Base-by-base conservation (phyloP, 2,329 filamentous ascomycete species). In the Coniochaeta ligniaria region DNA sequence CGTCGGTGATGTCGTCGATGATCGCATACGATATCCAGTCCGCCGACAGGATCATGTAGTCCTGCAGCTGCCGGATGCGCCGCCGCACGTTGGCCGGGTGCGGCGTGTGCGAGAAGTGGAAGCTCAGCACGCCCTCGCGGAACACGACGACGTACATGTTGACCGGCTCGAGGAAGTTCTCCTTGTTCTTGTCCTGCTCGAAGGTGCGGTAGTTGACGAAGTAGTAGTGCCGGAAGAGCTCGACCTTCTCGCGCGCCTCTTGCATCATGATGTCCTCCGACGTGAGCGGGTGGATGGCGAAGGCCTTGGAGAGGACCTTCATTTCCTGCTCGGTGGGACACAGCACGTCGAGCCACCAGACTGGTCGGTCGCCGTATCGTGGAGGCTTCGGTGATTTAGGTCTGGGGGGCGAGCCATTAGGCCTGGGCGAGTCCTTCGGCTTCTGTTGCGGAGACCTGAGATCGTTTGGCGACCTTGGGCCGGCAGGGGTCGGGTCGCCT, bases 11-110 rank as follows among this genome's bases (percentile, higher is more conserved):
- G 72, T 99, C 95, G 75, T 99, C 95, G 64, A 98, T 97, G 66
- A 97, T 90, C 56, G 93, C 95, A 70, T 99, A 99, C 8, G 92
- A 96, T 67, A 99, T 97, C 95, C 95, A 99, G 73, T 99, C 95
- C 0, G 94, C 91, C 55, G 90, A 94, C 14, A 98, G 80, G 50
- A 96, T 91, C 68, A 98, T 83, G 73, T 96, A 99, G 73, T 99
- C 95, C 65, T 91, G 91, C 55, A 99, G 78, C 73, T 99, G 95
- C 12, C 95, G 90, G 69, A 99, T 94, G 36, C 95, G 87, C 54
- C 95, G 86, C 24, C 95, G 91, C 26, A 99, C 95, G 67, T 99
- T 99, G 70, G 95, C 94, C 2, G 94, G 91, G 73, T 99, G 95
- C 11, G 95, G 95, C 7, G 91, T 96, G 75, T 94, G 87, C n/a